Evolutionary conservation across 306 rosid genomes (phyloP).

Genomic region (Boehmeria nivea): DNA sequence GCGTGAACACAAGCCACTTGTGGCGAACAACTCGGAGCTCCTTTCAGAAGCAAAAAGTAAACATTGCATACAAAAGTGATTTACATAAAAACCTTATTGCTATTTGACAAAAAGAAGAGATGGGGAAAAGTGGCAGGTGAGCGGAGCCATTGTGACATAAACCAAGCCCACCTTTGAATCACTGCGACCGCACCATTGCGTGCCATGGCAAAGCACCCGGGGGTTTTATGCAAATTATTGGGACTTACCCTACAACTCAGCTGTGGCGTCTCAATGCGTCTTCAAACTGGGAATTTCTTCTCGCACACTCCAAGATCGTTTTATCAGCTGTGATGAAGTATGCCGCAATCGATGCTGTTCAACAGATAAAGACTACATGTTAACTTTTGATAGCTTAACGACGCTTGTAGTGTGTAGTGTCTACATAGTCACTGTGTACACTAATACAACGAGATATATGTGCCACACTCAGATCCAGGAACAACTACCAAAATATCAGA

Average conservation of each 20-base stretch:
- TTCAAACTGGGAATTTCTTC: slow-evolving; percentile 66
- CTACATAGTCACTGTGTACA: too few relatives aligned
- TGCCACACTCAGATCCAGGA: too few relatives aligned
- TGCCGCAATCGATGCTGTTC: slow-evolving; percentile 71
- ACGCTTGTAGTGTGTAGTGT: too few relatives aligned
- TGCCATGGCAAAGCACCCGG: neutral
- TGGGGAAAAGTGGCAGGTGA: neutral
- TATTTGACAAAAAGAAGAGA: too few relatives aligned
- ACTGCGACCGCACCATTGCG: slow-evolving; percentile 11
- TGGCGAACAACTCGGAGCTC: too few relatives aligned
- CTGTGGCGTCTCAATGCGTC: slow-evolving; percentile 50
- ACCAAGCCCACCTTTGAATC: slow-evolving; percentile 3
- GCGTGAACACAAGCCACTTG: too few relatives aligned
- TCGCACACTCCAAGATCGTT: slow-evolving; percentile 80
- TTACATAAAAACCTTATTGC: too few relatives aligned
- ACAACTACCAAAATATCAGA: too few relatives aligned
- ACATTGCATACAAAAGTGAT: too few relatives aligned
- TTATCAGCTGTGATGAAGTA: slow-evolving; percentile 82
- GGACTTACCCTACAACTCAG: neutral
- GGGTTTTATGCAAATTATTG: neutral
- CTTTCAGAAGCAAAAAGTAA: too few relatives aligned
- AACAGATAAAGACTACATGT: slow-evolving; percentile 25
- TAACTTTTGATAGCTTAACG: neutral
- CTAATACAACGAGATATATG: too few relatives aligned
- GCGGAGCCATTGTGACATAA: neutral